Conservation (phyloP, 75 land plant genomes). For the Picea sitchensis region DNA sequence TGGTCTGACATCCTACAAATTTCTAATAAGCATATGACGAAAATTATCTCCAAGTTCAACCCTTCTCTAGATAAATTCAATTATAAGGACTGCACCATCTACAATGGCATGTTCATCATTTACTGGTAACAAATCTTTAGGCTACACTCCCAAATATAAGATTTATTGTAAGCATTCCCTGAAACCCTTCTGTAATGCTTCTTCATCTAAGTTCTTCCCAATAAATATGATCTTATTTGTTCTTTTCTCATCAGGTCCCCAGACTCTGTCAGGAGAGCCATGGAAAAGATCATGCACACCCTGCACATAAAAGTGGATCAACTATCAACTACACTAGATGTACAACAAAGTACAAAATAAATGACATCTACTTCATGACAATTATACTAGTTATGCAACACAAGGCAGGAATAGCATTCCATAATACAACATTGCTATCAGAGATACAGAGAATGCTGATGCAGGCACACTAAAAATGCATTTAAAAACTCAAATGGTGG, state of each 20-base stretch:
- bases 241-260: conserved; percentile 85
- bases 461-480: neutral
- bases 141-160: neutral
- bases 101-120: neutral
- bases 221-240: conserved; percentile 93
- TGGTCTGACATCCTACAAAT: conserved; percentile 1
- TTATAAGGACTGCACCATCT: neutral
- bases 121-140: neutral
- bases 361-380: no score
- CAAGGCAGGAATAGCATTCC: no score
- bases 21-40: neutral
- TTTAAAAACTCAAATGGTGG: neutral
- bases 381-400: no score
- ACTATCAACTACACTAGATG: no score
- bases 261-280: conserved; percentile 81
- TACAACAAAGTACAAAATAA: no score
- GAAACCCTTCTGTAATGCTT: conserved; percentile 71
- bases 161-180: conserved; percentile 60
- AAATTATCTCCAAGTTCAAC: neutral
- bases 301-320: conserved; percentile 24
- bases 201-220: conserved; percentile 78
- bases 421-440: no score
- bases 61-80: neutral
- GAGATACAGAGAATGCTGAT: no score
- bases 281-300: conserved; percentile 97